phyloP scores from a whole-genome alignment of 108 stramenopile species.

The Mayamaea pseudoterrestris region DNA sequence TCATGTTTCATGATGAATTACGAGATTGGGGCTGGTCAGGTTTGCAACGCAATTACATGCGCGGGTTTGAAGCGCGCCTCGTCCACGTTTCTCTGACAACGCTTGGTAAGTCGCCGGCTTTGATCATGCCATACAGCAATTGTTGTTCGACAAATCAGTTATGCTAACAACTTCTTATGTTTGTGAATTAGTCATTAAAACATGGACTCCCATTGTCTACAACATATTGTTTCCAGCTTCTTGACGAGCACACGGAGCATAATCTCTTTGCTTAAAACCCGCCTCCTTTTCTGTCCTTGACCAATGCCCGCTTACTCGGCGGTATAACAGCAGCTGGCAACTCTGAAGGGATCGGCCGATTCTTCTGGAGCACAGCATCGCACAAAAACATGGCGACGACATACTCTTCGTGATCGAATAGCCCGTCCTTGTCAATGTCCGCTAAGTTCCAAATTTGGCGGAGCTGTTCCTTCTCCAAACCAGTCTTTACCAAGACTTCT shows the following conservation, averaged over 20 bases:
- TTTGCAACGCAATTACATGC: conserved; percentile 15
- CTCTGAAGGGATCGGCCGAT: conserved; percentile 68
- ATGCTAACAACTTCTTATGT: neutral
- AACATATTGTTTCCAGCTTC: neutral
- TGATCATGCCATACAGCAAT: neutral
- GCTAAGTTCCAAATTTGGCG: conserved; percentile 89
- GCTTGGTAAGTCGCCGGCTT: conserved; percentile 3
- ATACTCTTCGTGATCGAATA: conserved; percentile 84
- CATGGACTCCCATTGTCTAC: conserved; percentile 19
- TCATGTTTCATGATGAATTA: conserved; percentile 13
- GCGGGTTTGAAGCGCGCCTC: conserved; percentile 22
- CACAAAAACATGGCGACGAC: conserved; percentile 89
- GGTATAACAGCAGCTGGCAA: conserved; percentile 62
- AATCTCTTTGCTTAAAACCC: neutral
- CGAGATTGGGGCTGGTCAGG: conserved; percentile 19
- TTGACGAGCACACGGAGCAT: too few species aligned
- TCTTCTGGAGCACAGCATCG: conserved; percentile 81
- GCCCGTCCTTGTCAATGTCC: conserved; percentile 87
- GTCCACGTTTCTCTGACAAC: conserved; percentile 31
- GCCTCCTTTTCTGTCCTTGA: conserved; percentile 2
- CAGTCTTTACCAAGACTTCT: conserved; percentile 76
- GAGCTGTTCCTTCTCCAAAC: conserved; percentile 71
- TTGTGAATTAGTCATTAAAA: conserved; percentile 21
- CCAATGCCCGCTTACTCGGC: conserved; percentile 46
- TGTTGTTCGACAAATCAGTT: neutral